Evolutionary conservation across 2,329 filamentous ascomycete genomes (phyloP), one percentile per base, ranked within the genome.

Genomic region (Graphilbum fragrans): DNA sequence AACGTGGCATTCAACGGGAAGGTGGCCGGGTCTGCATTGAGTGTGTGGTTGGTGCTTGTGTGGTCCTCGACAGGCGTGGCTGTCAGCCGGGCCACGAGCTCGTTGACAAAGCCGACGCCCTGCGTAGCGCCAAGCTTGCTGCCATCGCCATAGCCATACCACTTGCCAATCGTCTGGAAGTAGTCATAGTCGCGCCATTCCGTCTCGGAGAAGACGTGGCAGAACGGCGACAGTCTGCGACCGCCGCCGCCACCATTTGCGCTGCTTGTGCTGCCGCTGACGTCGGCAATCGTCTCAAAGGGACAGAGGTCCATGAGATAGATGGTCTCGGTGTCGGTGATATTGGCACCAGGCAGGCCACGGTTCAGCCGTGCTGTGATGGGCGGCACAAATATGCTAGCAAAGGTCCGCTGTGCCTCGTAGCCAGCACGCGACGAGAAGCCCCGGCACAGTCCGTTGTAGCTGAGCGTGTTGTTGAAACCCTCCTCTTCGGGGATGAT

Each of bases 271-370:
- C 33, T 20, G 17, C 21, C 18, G 19, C 34, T 20, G 29, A 60
- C 67, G 6, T 74, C 66, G 9, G 80, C 77, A n/a, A 94, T 77
- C 0, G 85, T 90, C 50, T 82, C 72, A 61, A 86, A 94, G 0
- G 88, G 80, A 53, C 88, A 95, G 45, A 94, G 67, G 52, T 94
- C 86, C 86, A 95, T 94, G 27, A 95, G 57, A 43, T 71, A 73
- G 43, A 87, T 65, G 1, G 78, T 74, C 27, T 90, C 78, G 1
- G 63, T 53, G 12, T 67, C 55, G 3, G 71, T 74, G 34, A 94
- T 58, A 46, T 82, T 76, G 5, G 74, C 78, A 3, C 82, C 82
- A 0, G 70, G 70, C 1, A 95, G 66, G 45, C 80, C 74, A 14
- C 62, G 52, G 54, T 88, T 86, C 33, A 94, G 60, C 8, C 85